Evolutionary conservation across 2,329 filamentous ascomycete species (phyloP).

Genomic region (Diplodia intermedia): DNA sequence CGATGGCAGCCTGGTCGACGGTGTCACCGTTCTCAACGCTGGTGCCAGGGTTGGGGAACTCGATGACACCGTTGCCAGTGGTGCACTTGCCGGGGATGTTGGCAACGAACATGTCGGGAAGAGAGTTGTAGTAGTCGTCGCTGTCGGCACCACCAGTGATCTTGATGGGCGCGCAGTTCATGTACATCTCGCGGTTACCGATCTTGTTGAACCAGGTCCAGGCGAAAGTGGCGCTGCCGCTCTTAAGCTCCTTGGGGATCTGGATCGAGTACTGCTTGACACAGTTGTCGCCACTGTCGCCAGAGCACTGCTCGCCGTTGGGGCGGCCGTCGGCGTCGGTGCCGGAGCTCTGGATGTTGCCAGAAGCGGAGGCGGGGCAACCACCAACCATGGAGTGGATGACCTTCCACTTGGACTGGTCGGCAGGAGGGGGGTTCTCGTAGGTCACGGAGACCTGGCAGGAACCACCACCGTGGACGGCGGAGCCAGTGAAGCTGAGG

Average conservation of each 20-base stretch:
- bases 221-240: constrained; percentile 77
- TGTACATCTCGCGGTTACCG: constrained; percentile 97
- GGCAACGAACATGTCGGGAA: constrained; percentile 78
- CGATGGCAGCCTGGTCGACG: constrained; percentile 50
- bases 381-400: constrained; percentile 88
- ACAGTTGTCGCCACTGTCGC: constrained; percentile 37
- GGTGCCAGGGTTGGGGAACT: constrained; percentile 72
- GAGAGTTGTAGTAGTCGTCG: constrained; percentile 61
- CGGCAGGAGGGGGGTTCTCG: constrained; percentile 67
- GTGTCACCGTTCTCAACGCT: constrained; percentile 59
- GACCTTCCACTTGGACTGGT: constrained; percentile 74
- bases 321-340: constrained; percentile 30
- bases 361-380: constrained; percentile 67
- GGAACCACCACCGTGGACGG: constrained; percentile 87
- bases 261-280: constrained; percentile 69
- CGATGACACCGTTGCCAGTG: constrained; percentile 60
- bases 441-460: constrained; percentile 90
- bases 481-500: constrained; percentile 52
- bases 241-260: constrained; percentile 71
- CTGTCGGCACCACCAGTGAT: constrained; percentile 62
- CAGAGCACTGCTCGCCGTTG: constrained; percentile 33
- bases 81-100: constrained; percentile 67
- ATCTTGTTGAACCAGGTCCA: constrained; percentile 96
- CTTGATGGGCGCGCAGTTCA: constrained; percentile 85
- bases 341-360: constrained; percentile 63